These are phyloP conservation scores for Lachnellula hyalina DNA, from an alignment of 2,329 filamentous ascomycete genomes.

Conservation along the genomic window DNA sequence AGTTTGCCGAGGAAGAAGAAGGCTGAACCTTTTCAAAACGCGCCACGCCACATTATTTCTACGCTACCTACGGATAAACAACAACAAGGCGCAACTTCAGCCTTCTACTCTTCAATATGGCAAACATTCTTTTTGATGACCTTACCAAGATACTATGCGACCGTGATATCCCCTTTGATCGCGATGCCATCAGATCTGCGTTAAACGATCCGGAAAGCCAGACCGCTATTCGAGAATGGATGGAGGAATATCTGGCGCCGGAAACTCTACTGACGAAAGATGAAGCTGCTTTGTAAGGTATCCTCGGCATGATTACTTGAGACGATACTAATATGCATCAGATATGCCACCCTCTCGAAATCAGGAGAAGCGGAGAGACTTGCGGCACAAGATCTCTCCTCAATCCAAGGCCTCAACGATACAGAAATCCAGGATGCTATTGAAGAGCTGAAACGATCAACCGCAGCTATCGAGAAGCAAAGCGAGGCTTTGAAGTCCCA, in stretches of 20 bases:
- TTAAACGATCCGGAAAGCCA: slow-evolving; percentile 21
- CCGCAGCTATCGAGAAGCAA: slow-evolving; percentile 58
- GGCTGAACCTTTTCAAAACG: background rate
- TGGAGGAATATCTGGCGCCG: slow-evolving; percentile 40
- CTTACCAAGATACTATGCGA: slow-evolving; percentile 25
- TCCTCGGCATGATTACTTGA: background rate
- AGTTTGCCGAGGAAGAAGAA: slow-evolving; percentile 9
- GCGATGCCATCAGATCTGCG: slow-evolving; percentile 23
- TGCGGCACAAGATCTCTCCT: slow-evolving; percentile 40
- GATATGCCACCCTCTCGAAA: slow-evolving; percentile 46
- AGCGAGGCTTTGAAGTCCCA: slow-evolving; percentile 57
- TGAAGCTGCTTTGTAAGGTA: slow-evolving; percentile 47
- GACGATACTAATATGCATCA: slow-evolving; percentile 25
- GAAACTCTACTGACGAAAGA: slow-evolving; percentile 51
- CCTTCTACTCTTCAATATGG: slow-evolving; percentile 20
- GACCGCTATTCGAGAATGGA: slow-evolving; percentile 40
- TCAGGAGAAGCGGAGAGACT: slow-evolving; percentile 44
- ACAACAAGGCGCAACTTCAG: slow-evolving; percentile 18
- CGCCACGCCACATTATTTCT: background rate
- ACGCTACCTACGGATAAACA: slow-evolving; percentile 5
- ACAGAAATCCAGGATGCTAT: slow-evolving; percentile 57
- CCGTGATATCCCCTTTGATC: slow-evolving; percentile 28
- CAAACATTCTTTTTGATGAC: slow-evolving; percentile 19
- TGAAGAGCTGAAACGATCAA: slow-evolving; percentile 58
- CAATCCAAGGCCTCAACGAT: slow-evolving; percentile 49